Evolutionary conservation across 139 green algal species (phyloP).

Genomic region (Asterochloris sp.): DNA sequence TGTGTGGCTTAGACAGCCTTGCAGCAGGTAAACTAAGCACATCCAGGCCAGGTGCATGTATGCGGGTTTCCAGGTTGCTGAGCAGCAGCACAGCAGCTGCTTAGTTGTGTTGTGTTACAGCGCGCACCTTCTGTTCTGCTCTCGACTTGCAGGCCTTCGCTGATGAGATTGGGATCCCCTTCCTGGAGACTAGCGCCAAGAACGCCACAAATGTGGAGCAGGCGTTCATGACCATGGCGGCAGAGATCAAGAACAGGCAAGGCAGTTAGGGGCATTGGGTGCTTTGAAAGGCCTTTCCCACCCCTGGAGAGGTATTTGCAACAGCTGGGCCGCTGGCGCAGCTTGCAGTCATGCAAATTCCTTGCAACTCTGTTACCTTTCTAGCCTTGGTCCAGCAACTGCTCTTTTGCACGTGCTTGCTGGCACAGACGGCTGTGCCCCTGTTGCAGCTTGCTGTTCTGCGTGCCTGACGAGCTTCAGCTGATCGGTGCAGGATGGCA

Average conservation of each 20-base stretch:
- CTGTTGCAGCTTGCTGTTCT: neutral
- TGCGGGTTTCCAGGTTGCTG: too few species aligned
- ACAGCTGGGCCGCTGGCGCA: neutral
- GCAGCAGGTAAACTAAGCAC: too few species aligned
- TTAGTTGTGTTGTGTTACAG: too few species aligned
- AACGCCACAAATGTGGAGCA: conserved; percentile 98
- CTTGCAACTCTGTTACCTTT: neutral
- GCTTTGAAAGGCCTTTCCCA: neutral
- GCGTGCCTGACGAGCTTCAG: neutral
- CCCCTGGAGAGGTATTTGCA: neutral
- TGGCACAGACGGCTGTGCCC: neutral
- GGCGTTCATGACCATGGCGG: conserved; percentile 99
- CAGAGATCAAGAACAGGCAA: conserved; percentile 97
- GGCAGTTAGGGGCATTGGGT: neutral
- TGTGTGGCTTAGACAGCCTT: too few species aligned
- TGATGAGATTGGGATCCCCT: conserved; percentile 98
- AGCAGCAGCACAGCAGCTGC: too few species aligned
- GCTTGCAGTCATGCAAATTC: neutral
- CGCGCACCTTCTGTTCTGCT: too few species aligned
- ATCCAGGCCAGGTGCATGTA: too few species aligned
- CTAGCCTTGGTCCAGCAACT: neutral
- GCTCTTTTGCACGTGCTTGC: neutral
- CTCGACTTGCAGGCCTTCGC: conserved; percentile 82
- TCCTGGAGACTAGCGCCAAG: conserved; percentile 98
- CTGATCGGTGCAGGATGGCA: conserved; percentile 68